phyloP scores from a whole-genome alignment of 1,284 basidiomycete genomes.

The Megacollybia platyphylla region DNA sequence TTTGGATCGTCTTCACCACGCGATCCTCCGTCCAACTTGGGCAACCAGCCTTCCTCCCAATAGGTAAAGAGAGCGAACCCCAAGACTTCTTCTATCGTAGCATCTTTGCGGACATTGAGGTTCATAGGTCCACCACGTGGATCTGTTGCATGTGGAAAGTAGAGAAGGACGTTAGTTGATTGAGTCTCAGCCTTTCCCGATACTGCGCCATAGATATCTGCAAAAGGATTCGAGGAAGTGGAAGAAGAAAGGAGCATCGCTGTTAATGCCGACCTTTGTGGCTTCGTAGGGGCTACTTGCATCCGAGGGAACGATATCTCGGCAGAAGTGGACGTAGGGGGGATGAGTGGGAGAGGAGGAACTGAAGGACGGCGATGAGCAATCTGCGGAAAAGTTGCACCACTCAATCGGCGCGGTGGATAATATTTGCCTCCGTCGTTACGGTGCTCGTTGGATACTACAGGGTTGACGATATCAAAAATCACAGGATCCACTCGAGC shows the following conservation, averaged over 20 bases:
- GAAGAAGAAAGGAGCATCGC: conserved; percentile 51
- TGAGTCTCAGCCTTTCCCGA: conserved; percentile 59
- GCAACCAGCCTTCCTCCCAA: conserved; percentile 79
- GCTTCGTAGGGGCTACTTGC: conserved; percentile 26
- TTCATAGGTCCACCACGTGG: conserved; percentile 47
- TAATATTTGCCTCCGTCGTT: background rate
- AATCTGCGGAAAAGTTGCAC: conserved; percentile 16
- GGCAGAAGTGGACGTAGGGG: conserved; percentile 10
- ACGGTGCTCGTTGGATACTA: background rate
- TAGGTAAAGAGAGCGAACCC: conserved; percentile 88
- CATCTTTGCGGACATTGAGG: conserved; percentile 74
- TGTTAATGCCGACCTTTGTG: conserved; percentile 46
- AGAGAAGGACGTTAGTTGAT: conserved; percentile 64
- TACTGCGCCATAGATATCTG: conserved; percentile 70
- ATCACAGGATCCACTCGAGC: conserved; percentile 9
- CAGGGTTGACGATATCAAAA: conserved; percentile 1
- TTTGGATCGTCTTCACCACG: conserved; percentile 57
- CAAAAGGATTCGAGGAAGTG: conserved; percentile 64
- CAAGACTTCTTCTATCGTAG: conserved; percentile 90
- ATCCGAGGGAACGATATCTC: conserved; percentile 39
- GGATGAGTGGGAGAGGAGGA: conserved; percentile 9
- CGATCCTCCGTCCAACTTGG: conserved; percentile 60
- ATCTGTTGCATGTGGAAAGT: conserved; percentile 74
- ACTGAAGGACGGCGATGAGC: conserved; percentile 9
- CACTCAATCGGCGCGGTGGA: conserved; percentile 1